Conservation (phyloP, 2,329 filamentous ascomycete genomes). For the Diaporthe sp. region DNA sequence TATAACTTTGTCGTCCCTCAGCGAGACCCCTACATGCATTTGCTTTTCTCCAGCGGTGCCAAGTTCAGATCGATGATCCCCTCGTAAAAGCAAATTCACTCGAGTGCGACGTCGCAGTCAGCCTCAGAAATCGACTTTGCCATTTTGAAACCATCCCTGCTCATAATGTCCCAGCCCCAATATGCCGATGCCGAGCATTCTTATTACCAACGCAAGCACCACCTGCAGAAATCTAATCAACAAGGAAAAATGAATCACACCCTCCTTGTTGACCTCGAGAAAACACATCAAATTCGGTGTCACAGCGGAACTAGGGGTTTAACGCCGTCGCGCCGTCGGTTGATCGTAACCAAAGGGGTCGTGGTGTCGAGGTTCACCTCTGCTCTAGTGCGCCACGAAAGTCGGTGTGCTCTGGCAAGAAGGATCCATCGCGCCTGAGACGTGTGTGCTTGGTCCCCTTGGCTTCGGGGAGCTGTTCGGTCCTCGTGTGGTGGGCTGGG, state of each 20-base stretch:
- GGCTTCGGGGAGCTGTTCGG: background rate
- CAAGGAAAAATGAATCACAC: background rate
- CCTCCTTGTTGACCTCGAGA: background rate
- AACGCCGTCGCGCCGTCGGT: slow-evolving; percentile 2
- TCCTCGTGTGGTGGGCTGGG: background rate
- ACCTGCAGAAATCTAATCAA: slow-evolving; percentile 7
- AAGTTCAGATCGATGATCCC: slow-evolving; percentile 5
- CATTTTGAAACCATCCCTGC: slow-evolving; percentile 1
- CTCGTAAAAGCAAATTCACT: slow-evolving; percentile 13
- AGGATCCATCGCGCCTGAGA: background rate
- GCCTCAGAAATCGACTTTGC: background rate
- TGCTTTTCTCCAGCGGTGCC: background rate
- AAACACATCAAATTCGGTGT: background rate
- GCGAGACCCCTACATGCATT: background rate
- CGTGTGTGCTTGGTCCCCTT: background rate
- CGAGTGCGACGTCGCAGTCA: background rate
- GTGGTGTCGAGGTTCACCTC: background rate
- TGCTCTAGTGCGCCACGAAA: background rate
- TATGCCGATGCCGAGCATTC: background rate
- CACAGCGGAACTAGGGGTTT: background rate
- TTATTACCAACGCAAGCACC: background rate
- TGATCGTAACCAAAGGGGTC: background rate
- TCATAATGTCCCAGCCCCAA: background rate
- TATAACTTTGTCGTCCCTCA: background rate
- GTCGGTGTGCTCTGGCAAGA: background rate